Evolutionary conservation across 169 alveolate genomes (phyloP).

Genomic region (Pseudocohnilembus persalinus): DNA sequence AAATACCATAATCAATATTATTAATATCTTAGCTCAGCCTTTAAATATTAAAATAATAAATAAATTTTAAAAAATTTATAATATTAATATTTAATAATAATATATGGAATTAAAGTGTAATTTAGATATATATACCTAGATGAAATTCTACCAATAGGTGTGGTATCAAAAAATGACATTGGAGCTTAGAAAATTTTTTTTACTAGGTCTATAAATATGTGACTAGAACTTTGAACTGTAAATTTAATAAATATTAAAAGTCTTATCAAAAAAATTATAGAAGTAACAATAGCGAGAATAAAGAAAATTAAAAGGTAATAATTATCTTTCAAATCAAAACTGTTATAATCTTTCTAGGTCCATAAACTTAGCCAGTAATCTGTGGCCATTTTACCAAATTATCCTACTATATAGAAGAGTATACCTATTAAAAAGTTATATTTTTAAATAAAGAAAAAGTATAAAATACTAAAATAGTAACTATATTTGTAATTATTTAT

Average conservation of each 20-base stretch:
- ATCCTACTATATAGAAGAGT: not conserved
- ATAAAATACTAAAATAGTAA: too few relatives aligned
- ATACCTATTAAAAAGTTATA: too few relatives aligned
- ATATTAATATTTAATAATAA: too few relatives aligned
- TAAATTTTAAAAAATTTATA: too few relatives aligned
- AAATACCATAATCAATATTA: not conserved
- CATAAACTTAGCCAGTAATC: constrained; percentile 17
- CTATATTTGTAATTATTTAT: too few relatives aligned
- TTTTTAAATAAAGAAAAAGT: too few relatives aligned
- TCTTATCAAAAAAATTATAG: not conserved
- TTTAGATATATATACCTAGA: too few relatives aligned
- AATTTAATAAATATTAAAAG: not conserved
- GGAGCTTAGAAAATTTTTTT: constrained; percentile 42
- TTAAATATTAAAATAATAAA: too few relatives aligned
- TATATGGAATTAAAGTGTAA: too few relatives aligned
- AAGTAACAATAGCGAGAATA: not conserved
- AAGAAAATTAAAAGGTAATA: not conserved
- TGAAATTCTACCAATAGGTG: constrained; percentile 76
- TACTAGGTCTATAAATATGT: constrained; percentile 34
- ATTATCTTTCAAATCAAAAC: not conserved
- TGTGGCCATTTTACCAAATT: not conserved
- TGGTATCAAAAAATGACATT: constrained; percentile 64
- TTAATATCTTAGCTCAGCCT: not conserved
- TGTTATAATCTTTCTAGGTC: not conserved
- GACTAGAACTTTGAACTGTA: not conserved